Evolutionary conservation across 2,329 filamentous ascomycete species (phyloP).

Genomic region (Fusarium miscanthi): DNA sequence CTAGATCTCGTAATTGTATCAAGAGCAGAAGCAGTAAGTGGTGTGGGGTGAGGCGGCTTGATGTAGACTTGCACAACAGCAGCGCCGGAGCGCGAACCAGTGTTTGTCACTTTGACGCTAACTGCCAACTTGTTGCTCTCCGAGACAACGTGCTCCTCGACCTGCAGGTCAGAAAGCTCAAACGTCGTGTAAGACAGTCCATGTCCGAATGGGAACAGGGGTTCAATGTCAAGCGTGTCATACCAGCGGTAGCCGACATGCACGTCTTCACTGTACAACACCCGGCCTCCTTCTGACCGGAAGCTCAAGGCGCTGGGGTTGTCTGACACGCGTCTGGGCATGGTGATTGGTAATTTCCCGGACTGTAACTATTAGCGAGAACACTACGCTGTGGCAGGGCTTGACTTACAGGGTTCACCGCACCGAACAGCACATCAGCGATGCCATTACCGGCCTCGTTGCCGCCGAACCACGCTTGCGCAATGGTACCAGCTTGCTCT

Average conservation of each 20-base stretch:
- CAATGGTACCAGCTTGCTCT: neutral
- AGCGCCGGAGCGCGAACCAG: neutral
- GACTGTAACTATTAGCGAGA: neutral
- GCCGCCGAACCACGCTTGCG: slow-evolving; percentile 1
- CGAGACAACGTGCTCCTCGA: rapidly evolving
- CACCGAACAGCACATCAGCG: neutral
- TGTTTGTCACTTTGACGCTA: neutral
- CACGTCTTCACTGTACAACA: neutral
- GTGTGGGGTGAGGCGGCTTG: neutral
- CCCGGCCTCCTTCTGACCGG: neutral
- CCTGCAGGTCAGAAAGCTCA: rapidly evolving
- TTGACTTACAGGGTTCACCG: neutral
- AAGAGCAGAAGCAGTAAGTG: neutral
- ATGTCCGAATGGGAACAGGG: neutral
- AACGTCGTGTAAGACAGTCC: neutral
- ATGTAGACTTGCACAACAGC: neutral
- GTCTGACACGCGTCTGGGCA: neutral
- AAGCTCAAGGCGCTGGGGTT: neutral
- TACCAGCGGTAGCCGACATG: slow-evolving; percentile 15
- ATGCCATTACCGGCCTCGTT: slow-evolving; percentile 3
- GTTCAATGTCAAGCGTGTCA: neutral
- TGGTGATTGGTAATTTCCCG: neutral
- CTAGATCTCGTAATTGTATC: neutral
- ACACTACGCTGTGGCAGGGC: rapidly evolving
- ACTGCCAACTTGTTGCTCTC: neutral